A percentile compares a stretch with the other conserved stretches of the same genome.
Conservation (phyloP, 345 rosid species). For the Ailanthus altissimus region DNA sequence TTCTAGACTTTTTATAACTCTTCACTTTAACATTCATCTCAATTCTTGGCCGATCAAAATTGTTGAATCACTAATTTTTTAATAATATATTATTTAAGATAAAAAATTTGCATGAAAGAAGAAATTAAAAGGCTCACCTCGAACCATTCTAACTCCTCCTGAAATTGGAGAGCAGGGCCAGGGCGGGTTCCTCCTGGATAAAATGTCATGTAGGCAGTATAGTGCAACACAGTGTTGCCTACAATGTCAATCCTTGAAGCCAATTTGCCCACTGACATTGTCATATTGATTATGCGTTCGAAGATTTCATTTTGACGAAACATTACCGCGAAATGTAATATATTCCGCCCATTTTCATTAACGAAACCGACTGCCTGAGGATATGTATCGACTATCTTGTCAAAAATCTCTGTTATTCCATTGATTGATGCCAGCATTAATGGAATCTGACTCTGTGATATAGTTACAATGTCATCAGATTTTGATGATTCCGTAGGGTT, state of each 20-base stretch:
- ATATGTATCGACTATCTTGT: not conserved
- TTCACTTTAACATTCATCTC: no score
- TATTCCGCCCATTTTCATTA: not conserved
- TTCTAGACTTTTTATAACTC: no score
- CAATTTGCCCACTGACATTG: not conserved
- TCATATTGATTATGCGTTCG: not conserved
- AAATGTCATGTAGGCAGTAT: not conserved
- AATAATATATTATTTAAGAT: not conserved
- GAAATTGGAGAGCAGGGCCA: not conserved
- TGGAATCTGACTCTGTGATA: not conserved
- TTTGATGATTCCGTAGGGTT: no score
- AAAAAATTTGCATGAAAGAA: not conserved
- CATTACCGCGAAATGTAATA: not conserved
- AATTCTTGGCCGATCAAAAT: no score
- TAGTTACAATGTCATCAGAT: no score
- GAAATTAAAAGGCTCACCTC: not conserved
- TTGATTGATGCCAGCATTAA: not conserved
- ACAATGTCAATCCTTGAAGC: not conserved
- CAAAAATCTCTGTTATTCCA: not conserved
- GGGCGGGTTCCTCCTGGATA: not conserved
- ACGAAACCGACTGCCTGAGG: not conserved
- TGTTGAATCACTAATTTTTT: no score
- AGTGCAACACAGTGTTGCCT: not conserved
- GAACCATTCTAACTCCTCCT: not conserved
- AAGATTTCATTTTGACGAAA: not conserved